Evolutionary conservation across 768 basidiomycete species (phyloP).

Genomic region (Scleroderma citrinum): DNA sequence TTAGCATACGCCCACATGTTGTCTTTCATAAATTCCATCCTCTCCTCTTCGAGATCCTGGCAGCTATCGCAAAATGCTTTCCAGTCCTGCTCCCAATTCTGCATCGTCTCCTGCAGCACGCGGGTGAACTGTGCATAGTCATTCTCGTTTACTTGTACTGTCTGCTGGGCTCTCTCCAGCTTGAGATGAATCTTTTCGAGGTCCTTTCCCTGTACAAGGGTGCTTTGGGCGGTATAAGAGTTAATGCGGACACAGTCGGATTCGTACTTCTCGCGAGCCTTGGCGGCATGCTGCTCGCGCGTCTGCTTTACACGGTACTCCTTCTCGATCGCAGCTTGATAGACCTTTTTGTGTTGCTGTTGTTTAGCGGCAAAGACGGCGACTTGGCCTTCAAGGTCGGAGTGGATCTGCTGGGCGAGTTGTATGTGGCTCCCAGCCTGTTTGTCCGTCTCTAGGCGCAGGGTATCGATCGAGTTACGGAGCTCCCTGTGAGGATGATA

Average conservation of each 20-base stretch:
- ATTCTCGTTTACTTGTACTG: constrained; percentile 84
- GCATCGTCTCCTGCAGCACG: constrained; percentile 69
- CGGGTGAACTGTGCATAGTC: constrained; percentile 88
- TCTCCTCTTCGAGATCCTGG: constrained; percentile 93
- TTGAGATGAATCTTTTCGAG: constrained; percentile 85
- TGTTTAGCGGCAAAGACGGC: constrained; percentile 58
- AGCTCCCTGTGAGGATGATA: constrained; percentile 57
- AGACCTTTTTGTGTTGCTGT: constrained; percentile 64
- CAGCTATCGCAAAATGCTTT: constrained; percentile 90
- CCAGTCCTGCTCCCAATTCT: constrained; percentile 93
- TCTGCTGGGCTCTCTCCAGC: constrained; percentile 83
- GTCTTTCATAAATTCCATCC: constrained; percentile 93
- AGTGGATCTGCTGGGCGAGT: constrained; percentile 69
- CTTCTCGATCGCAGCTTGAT: constrained; percentile 79
- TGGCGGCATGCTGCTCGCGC: constrained; percentile 79
- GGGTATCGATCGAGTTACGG: constrained; percentile 70
- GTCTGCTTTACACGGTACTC: constrained; percentile 84
- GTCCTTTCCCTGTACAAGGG: constrained; percentile 89
- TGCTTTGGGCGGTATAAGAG: constrained; percentile 85
- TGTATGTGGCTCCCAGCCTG: constrained; percentile 69
- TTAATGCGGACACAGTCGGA: constrained; percentile 90
- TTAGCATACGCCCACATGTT: constrained; percentile 97
- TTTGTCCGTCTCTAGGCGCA: constrained; percentile 78
- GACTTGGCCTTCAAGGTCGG: constrained; percentile 66
- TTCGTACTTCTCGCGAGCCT: constrained; percentile 92